Conservation (phyloP, 768 basidiomycete genomes). For the Pulveroboletus sp. region DNA sequence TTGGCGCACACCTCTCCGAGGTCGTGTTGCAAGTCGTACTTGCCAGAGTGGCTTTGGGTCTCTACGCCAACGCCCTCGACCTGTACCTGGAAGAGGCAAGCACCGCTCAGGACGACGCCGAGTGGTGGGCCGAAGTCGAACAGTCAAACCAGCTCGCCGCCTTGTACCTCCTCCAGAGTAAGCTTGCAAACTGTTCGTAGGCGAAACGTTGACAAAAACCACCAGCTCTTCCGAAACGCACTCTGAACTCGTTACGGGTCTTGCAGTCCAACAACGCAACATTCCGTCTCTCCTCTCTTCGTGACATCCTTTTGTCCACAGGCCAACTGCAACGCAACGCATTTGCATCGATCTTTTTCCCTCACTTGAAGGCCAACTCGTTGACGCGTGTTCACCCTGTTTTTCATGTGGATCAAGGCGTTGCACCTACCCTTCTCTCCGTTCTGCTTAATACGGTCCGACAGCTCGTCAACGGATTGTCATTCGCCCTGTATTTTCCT, state of each 20-base stretch:
- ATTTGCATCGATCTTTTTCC: slow-evolving; percentile 63
- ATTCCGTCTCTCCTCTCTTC: slow-evolving; percentile 48
- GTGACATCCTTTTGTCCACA: slow-evolving; percentile 45
- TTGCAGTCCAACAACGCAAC: slow-evolving; percentile 41
- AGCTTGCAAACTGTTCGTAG: slow-evolving; percentile 22
- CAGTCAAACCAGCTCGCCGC: slow-evolving; percentile 54
- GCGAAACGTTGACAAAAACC: slow-evolving; percentile 2
- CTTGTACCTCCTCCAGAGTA: slow-evolving; percentile 79
- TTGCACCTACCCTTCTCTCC: slow-evolving; percentile 9
- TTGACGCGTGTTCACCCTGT: slow-evolving; percentile 13
- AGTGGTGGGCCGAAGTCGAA: slow-evolving; percentile 82
- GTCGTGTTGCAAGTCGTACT: slow-evolving; percentile 36
- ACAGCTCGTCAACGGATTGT: slow-evolving; percentile 11
- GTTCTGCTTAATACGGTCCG: slow-evolving; percentile 6
- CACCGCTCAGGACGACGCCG: slow-evolving; percentile 69
- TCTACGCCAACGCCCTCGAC: slow-evolving; percentile 69
- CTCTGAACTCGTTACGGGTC: slow-evolving; percentile 35
- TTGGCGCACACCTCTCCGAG: slow-evolving; percentile 7
- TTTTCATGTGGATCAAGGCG: neutral
- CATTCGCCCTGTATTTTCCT: slow-evolving; percentile 41
- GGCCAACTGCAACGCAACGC: slow-evolving; percentile 45
- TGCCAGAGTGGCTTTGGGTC: slow-evolving; percentile 47
- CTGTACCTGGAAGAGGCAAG: slow-evolving; percentile 64
- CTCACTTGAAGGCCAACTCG: slow-evolving; percentile 47
- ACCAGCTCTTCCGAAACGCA: slow-evolving; percentile 28